Conservation (phyloP, 2,329 filamentous ascomycete species). For the Fusarium xylarioides region DNA sequence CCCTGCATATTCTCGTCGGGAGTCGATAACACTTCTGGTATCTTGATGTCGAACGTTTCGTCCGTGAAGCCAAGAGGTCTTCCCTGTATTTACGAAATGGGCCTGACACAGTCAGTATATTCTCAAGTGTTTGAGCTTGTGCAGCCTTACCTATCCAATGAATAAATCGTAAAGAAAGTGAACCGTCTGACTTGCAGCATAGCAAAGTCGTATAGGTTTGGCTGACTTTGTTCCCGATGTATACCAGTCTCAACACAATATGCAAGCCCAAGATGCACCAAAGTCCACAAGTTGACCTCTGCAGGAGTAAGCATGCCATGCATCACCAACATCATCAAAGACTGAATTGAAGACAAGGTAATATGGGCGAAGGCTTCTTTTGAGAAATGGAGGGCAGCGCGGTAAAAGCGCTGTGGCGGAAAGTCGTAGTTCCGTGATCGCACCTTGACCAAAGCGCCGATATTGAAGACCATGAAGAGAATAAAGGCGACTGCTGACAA, state of each 20-base stretch:
- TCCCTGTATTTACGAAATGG: neutral
- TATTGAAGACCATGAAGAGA: neutral
- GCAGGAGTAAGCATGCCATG: neutral
- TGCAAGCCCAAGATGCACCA: neutral
- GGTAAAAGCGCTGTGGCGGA: neutral
- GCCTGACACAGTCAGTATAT: neutral
- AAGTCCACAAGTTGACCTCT: neutral
- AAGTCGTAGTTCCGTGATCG: neutral
- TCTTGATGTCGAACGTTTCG: neutral
- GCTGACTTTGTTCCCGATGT: neutral
- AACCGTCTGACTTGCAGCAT: neutral
- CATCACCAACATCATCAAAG: neutral
- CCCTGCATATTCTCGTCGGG: neutral
- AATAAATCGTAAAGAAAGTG: neutral
- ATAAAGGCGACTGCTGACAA: neutral
- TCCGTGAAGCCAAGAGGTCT: neutral
- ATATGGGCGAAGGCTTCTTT: neutral
- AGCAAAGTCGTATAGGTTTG: fast-evolving
- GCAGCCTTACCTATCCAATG: neutral
- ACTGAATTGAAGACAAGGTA: neutral
- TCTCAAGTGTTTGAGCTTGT: neutral
- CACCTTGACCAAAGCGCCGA: neutral
- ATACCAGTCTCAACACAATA: neutral
- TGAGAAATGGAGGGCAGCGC: neutral
- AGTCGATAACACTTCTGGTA: fast-evolving